Evolutionary conservation across 805 yeast genomes (phyloP).

Genomic region (Wickerhamomyces canadensis): DNA sequence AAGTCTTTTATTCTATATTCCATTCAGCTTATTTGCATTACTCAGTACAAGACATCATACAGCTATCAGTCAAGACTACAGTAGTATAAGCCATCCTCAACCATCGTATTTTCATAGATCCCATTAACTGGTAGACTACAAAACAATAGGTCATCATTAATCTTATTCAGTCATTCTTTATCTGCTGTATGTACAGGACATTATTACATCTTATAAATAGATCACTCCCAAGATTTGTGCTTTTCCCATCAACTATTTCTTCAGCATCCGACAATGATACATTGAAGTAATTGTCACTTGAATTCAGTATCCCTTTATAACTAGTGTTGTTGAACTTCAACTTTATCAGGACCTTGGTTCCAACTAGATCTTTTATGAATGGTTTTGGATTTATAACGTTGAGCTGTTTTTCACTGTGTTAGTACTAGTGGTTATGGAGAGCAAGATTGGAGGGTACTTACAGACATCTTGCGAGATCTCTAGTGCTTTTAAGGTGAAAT

Average conservation of each 20-base stretch:
- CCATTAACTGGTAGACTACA: too few species aligned
- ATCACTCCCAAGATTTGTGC: conserved; percentile 60
- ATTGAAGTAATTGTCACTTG: conserved; percentile 93
- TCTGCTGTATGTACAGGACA: conserved; percentile 46
- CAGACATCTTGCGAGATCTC: too few species aligned
- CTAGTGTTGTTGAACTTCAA: conserved; percentile 90
- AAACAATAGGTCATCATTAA: background rate
- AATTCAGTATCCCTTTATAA: conserved; percentile 69
- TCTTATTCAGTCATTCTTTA: conserved; percentile 6
- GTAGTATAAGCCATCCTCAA: too few species aligned
- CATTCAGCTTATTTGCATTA: background rate
- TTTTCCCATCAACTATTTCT: conserved; percentile 43
- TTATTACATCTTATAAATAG: conserved; percentile 87
- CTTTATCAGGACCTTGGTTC: conserved; percentile 65
- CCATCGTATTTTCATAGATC: too few species aligned
- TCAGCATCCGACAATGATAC: conserved; percentile 62
- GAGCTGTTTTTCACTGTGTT: too few species aligned
- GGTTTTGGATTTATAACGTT: conserved; percentile 85
- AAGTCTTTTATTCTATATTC: too few species aligned
- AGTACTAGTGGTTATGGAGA: too few species aligned
- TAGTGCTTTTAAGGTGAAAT: too few species aligned
- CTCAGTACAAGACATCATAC: background rate
- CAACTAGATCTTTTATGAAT: conserved; percentile 72
- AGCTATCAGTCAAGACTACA: too few species aligned
- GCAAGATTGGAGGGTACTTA: too few species aligned